Conservation (phyloP, 139 green algal genomes). For the Chlamydomonas eustigma region DNA sequence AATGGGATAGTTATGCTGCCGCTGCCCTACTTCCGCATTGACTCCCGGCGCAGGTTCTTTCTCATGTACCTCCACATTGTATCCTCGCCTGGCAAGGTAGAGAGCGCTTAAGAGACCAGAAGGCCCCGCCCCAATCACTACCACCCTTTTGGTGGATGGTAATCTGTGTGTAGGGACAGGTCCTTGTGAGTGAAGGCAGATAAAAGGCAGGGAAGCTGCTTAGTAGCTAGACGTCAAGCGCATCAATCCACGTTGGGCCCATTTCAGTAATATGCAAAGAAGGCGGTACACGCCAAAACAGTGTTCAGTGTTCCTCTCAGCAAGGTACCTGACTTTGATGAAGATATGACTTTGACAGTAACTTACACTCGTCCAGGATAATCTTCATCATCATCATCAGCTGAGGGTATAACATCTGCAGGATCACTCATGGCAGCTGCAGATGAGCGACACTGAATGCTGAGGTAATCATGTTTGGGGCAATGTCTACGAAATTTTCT, state of each 20-base stretch:
- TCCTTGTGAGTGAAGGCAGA: too few relatives aligned
- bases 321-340: too few relatives aligned
- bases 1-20: conserved; percentile 6
- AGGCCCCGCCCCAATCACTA: conserved; percentile 7
- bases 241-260: too few relatives aligned
- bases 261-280: too few relatives aligned
- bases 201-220: neutral
- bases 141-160: neutral
- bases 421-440: neutral
- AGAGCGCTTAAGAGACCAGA: conserved; percentile 10
- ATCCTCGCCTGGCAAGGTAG: conserved; percentile 12
- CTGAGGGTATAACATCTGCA: neutral
- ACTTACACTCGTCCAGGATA: neutral
- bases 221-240: too few relatives aligned
- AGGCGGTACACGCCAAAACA: too few relatives aligned
- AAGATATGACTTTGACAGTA: neutral
- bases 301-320: too few relatives aligned
- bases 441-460: neutral
- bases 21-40: neutral
- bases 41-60: neutral
- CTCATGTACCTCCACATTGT: conserved; percentile 14
- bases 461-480: too few relatives aligned
- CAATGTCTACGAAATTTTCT: too few relatives aligned
- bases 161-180: neutral
- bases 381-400: conserved; percentile 2